Base-by-base conservation (phyloP, 371 early-diverging fungal genomes). In the Mucor mucedo region DNA sequence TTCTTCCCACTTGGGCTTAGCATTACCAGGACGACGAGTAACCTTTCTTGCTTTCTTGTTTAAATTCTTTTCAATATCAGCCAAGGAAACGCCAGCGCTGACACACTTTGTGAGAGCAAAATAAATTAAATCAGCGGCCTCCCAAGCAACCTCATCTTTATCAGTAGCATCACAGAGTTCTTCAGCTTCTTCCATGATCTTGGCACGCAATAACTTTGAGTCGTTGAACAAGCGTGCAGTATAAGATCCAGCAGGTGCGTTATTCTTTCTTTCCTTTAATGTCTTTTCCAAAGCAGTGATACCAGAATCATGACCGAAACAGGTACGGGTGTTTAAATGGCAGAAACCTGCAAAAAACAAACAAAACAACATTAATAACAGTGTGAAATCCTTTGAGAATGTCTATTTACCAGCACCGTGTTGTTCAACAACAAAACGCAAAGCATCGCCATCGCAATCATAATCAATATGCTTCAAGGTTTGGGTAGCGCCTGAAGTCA, bases 51-150 rank as follows among this genome's bases (percentile, higher is more conserved):
- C 84, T 58, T 92, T 85, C 66, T 74, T 76, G 70, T 97, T 92
- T 63, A 98, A 78, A 47, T 94, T 89, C 70, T 78, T 82, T 74
- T 96, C 97, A 9, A 98, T 79, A 68, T 98, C 98, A 5, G 88
- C 72, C 33, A 98, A 78, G 3, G 83, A 77, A 4, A 96, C 95
- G 40, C 95, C 97, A 38, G 81, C 76, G 38, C 86, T 84, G 2
- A 91, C 87, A 77, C 95, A 95, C 69, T 94, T 95, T 56, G 87
- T 89, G 52, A 98, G 77, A 4, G 94, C 90, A 84, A 98, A 98
- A 82, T 97, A 98, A 56, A 98, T 85, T 59, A 98, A 76, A 71
- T 98, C 99, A 28, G 99, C 98, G 29, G 97, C 92, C 74, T 98
- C 98, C 88, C 92, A 94, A 4, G 97, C 95, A 65, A 97, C 87